Evolutionary conservation across 768 basidiomycete genomes (phyloP), one percentile per base, ranked within the genome.

Genomic region (Trametes cingulata): DNA sequence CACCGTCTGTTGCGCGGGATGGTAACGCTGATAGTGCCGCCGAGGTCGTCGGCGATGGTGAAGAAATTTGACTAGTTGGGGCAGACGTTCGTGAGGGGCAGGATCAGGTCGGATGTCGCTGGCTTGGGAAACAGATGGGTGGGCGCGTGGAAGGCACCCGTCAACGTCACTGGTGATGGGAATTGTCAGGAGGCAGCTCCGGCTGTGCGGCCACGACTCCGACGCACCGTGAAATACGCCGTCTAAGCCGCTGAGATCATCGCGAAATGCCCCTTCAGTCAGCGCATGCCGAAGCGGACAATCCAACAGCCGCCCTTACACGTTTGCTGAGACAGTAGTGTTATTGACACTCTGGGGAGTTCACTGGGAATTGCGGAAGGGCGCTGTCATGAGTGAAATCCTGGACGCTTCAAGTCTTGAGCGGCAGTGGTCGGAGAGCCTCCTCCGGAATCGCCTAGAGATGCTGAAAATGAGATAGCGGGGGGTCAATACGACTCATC

Each of bases 321-420:
- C 25, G 27, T 53, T 77, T 0, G 76, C 60, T 59, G 82, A 72
- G 40, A 89, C 72, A 43, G 88, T 42, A 68, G 90, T 91, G 73
- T 90, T 81, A 51, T n/a, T n/a, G 91, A 73, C 69, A 89, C 82
- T 17, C 90, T 73, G 50, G 90, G 84, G 61, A 91, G 84, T 0
- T 79, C 78, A 3, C 88, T 87, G 0, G 82, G 73, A 58, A 82
- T 78, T 1, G 82, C 75, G 66, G 90, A 91, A 91, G 78, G 0
- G 86, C 86, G 1, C 78, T 80, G 58, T 85, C 90, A 19, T 81
- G 82, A 10, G 87, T 85, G 35, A 87, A 86, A 65, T 90, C 89
- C 67, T 90, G 90, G 64, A 82, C 71, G 51, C 59, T 60, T 17
- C 6, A 6, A 13, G n/a, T 13, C 15, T 19, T 40, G 17, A 36